Base-by-base conservation (phyloP, 2,329 filamentous ascomycete species). In the Xylaria arbuscula region DNA sequence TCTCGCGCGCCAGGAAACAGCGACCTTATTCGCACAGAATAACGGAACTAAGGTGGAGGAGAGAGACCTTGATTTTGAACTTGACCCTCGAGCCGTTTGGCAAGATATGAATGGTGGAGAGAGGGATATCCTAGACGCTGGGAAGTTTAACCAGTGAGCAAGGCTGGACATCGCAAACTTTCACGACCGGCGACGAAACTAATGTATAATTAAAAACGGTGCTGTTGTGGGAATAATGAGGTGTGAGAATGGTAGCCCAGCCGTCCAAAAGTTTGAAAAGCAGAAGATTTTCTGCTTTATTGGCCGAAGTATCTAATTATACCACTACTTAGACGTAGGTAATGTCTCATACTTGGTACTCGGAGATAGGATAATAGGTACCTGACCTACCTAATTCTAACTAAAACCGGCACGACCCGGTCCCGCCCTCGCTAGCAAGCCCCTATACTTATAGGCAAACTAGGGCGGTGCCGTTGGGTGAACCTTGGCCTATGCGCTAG, bases 71-170 rank as follows among this genome's bases (percentile, higher is more conserved):
- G 76, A 80, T 6, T 63, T 79, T n/a, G 76, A 80, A 7, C 65
- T 80, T n/a, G 77, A 81, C 22, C 77, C 79, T 7, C 79, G 84
- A 1, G 73, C 78, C 0, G 36, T 86, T n/a, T 86, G 85, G 85
- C 76, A 83, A 10, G 64, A 70, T 2, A 82, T 85, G 76, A 86
- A 86, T 64, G 82, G 80, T 4, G 66, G 78, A 36, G 77, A 77
- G 0, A 78, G 75, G 0, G 83, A 84, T n/a, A 62, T 85, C 2
- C 77, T 86, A 0, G 82, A 85, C 48, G 83, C 83, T 1, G 83
- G 84, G 1, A 76, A 82, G 15, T 85, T 80, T 69, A 77, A 78
- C 8, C 67, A 73, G 66, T 76, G 65, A 70, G 22, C 11, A 17
- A 10, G 36, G 2, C 2, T 9, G 1, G 36, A 13, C 1, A 22